These are phyloP conservation scores for Circinella minor DNA, from an alignment of 371 early-diverging fungal genomes.

Conservation along the genomic window DNA sequence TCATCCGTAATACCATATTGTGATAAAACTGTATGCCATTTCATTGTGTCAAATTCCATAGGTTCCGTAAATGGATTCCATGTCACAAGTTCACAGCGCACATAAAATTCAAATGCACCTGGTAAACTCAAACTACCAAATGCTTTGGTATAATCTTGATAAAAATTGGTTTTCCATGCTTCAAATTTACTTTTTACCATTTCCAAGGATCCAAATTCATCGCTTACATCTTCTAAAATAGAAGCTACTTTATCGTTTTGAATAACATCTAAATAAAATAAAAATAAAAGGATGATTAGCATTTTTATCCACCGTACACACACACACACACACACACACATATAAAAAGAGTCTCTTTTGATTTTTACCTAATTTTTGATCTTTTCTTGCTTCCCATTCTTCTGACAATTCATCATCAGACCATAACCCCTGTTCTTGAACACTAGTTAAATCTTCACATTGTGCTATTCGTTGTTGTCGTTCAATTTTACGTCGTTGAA, in stretches of 20 bases:
- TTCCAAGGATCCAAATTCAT: constrained; percentile 59
- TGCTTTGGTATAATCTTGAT: constrained; percentile 70
- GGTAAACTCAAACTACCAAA: constrained; percentile 74
- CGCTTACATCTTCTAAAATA: constrained; percentile 52
- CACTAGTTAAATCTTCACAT: constrained; percentile 7
- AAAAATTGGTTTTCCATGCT: constrained; percentile 65
- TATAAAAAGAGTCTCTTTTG: too few relatives aligned
- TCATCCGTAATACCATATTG: constrained; percentile 50
- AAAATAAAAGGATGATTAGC: too few relatives aligned
- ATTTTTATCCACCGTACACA: too few relatives aligned
- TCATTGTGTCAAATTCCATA: constrained; percentile 57
- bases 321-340: too few relatives aligned
- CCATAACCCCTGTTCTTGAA: constrained; percentile 50
- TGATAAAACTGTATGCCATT: constrained; percentile 55
- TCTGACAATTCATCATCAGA: constrained; percentile 60
- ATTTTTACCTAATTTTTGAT: constrained; percentile 36
- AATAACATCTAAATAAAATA: not conserved
- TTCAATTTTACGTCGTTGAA: constrained; percentile 42
- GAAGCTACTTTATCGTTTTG: constrained; percentile 22
- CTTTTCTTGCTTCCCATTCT: constrained; percentile 32
- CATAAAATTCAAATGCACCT: constrained; percentile 71
- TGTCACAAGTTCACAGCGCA: constrained; percentile 65
- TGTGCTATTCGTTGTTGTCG: constrained; percentile 24
- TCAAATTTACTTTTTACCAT: constrained; percentile 65
- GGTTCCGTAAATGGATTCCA: constrained; percentile 64